These are phyloP conservation scores for Eudorina sp. DNA, from an alignment of 139 green algal genomes.

Conservation along the genomic window DNA sequence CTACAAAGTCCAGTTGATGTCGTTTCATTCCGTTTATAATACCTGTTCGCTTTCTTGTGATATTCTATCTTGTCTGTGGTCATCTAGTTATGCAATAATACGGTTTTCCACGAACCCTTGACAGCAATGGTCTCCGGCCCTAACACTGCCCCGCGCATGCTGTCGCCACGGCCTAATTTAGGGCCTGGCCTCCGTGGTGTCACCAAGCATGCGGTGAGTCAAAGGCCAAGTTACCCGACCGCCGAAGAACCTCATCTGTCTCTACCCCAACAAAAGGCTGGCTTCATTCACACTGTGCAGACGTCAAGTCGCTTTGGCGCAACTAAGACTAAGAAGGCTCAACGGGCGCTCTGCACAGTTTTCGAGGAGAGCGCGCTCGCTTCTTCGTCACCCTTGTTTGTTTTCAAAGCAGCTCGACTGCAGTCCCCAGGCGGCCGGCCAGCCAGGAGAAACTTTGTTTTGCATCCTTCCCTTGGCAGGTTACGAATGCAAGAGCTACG, in stretches of 20 bases:
- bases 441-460: not conserved
- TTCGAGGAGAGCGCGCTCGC: slow-evolving; percentile 10
- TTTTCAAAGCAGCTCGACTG: not conserved
- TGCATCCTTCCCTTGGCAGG: not conserved
- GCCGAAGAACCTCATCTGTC: too few species aligned
- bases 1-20: too few species aligned
- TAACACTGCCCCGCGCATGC: not conserved
- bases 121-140: slow-evolving; percentile 15
- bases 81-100: too few species aligned
- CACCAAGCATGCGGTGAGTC: not conserved
- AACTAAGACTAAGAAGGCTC: slow-evolving; percentile 13
- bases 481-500: not conserved
- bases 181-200: not conserved
- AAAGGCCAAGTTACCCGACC: not conserved
- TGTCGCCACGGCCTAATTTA: not conserved
- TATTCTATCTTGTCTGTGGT: too few species aligned
- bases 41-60: too few species aligned
- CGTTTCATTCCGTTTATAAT: too few species aligned
- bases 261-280: too few species aligned
- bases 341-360: slow-evolving; percentile 10
- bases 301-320: not conserved
- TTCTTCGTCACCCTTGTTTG: not conserved
- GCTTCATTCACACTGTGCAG: not conserved
- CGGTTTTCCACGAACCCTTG: not conserved
- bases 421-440: not conserved